Evolutionary conservation across 495 filamentous ascomycete species (phyloP), one percentile per base, ranked within the genome.

Genomic region (Delitschia confertaspora): DNA sequence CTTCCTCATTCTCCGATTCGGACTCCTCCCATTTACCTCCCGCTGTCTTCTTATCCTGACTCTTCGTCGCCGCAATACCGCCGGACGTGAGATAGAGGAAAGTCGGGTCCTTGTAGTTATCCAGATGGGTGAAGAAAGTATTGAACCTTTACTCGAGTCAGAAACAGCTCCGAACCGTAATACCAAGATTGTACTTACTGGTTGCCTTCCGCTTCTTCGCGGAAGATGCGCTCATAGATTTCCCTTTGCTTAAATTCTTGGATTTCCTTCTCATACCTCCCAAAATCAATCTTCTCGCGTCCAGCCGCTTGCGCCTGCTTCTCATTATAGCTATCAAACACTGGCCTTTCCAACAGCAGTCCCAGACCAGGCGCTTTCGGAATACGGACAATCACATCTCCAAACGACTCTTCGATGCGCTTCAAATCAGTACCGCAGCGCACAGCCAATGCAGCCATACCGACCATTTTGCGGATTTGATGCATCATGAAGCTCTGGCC

Each of bases 401-500:
- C 45, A 17, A 64, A 52, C 2, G 53, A 89, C 33, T 93, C 77
- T 0, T 61, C 54, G 44, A 96, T 85, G 23, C 37, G 21, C 76
- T 70, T 3, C 66, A 60, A 16, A 78, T 68, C 9, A 77, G 70
- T 29, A 31, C 87, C 93, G 61, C 82, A 86, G 30, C 91, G 78
- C 2, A 88, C 79, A 3, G 87, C 68, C 42, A 98, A 73, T 6
- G 86, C 72, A 26, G 79, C 83, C 86, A 96, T 88, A 47, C 81
- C 84, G 11, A 98, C 83, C 91, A 98, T 98, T 64, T 95, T 95
- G 46, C 91, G 82, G 62, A 98, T 98, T 64, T 98, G 91, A 61
- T 98, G 91, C 91, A 98, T 98, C 91, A 98, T 98, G 72, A 98
- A 98, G 45, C 80, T 87, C 64, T 98, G 91, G 0, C 91, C 91